Evolutionary conservation across 2,329 filamentous ascomycete genomes (phyloP).

Genomic region (Hymenoscyphus occultus): DNA sequence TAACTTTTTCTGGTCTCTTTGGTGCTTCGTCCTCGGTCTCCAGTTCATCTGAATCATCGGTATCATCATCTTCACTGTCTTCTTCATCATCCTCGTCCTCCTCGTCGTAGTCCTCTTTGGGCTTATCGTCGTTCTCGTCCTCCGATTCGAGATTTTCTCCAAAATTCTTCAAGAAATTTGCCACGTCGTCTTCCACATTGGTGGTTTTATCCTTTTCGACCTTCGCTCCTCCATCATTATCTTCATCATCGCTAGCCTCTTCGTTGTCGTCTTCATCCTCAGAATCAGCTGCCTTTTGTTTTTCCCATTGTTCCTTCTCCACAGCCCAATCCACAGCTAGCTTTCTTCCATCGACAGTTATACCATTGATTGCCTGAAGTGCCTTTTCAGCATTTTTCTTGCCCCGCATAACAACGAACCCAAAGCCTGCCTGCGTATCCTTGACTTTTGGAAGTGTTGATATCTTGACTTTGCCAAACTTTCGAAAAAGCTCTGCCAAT

Average conservation of each 20-base stretch:
- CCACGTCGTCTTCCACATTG: conserved; percentile 38
- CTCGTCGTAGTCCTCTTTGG: conserved; percentile 29
- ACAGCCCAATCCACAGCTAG: conserved; percentile 97
- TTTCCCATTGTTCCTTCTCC: conserved; percentile 82
- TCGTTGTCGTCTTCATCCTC: conserved; percentile 40
- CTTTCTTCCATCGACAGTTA: conserved; percentile 79
- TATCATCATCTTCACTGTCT: conserved; percentile 41
- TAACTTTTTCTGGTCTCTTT: conserved; percentile 38
- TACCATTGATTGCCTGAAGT: conserved; percentile 81
- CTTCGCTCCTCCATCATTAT: conserved; percentile 29
- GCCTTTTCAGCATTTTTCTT: conserved; percentile 90
- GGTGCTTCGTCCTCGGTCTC: conserved; percentile 40
- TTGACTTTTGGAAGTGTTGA: conserved; percentile 78
- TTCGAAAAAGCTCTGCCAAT: conserved; percentile 73
- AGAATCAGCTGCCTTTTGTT: conserved; percentile 45
- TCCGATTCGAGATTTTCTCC: conserved; percentile 39
- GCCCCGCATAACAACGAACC: conserved; percentile 85
- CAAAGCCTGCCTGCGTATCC: conserved; percentile 74
- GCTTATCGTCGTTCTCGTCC: conserved; percentile 27
- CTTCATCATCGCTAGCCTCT: conserved; percentile 25
- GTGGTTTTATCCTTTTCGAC: conserved; percentile 34
- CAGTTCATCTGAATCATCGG: conserved; percentile 39
- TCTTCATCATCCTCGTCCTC: conserved; percentile 39
- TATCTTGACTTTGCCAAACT: conserved; percentile 88
- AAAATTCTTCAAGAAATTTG: conserved; percentile 37